These are phyloP conservation scores for Acidomyces sp. DNA, from an alignment of 495 filamentous ascomycete genomes.

Conservation along the genomic window DNA sequence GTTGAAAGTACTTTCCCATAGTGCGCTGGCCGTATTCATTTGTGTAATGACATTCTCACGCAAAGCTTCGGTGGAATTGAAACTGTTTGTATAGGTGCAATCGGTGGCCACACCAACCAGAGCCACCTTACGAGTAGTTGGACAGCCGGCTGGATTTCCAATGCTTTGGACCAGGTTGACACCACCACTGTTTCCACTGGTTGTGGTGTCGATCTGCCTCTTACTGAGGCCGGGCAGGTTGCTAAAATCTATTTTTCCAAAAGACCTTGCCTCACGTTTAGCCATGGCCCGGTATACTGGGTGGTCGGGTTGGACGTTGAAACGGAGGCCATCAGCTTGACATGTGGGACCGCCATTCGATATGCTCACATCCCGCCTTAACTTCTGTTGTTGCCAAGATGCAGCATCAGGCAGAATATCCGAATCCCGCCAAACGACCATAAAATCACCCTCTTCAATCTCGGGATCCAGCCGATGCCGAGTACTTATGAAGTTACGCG, in stretches of 20 bases:
- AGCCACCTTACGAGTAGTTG: constrained; percentile 75
- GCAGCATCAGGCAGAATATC: constrained; percentile 44
- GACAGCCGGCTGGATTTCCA: constrained; percentile 69
- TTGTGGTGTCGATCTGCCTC: constrained; percentile 40
- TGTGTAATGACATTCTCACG: constrained; percentile 62
- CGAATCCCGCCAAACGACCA: constrained; percentile 85
- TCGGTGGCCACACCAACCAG: constrained; percentile 87
- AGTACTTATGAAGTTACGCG: constrained; percentile 60
- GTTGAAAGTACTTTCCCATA: constrained; percentile 87
- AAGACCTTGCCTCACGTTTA: constrained; percentile 33
- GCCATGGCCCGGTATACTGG: constrained; percentile 42
- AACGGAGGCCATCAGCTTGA: constrained; percentile 50
- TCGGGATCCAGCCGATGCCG: constrained; percentile 61
- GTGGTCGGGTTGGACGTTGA: constrained; percentile 55
- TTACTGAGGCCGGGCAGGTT: constrained; percentile 46
- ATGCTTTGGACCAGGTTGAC: constrained; percentile 75
- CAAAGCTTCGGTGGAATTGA: constrained; percentile 47
- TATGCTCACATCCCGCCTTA: constrained; percentile 29
- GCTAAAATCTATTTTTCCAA: constrained; percentile 42
- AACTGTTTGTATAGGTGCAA: constrained; percentile 66
- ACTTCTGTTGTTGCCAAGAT: constrained; percentile 32
- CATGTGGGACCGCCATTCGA: constrained; percentile 33
- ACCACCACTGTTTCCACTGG: constrained; percentile 63
- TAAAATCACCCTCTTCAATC: constrained; percentile 51
- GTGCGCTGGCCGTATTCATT: constrained; percentile 72